These are phyloP conservation scores for Rosa rugosa DNA, from an alignment of 306 rosid genomes.

Conservation along the genomic window DNA sequence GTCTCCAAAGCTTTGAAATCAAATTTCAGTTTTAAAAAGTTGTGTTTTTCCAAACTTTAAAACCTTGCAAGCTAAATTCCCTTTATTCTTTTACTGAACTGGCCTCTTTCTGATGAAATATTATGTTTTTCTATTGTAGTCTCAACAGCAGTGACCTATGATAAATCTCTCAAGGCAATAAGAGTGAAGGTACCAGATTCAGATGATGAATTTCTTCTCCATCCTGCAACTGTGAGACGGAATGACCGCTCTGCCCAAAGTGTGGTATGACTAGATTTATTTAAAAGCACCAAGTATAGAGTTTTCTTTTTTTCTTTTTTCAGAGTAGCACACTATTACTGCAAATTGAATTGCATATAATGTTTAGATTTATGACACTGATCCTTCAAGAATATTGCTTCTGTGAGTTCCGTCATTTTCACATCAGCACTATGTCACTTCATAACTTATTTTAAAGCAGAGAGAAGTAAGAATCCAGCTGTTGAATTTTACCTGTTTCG, in stretches of 20 bases:
- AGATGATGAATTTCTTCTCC: slow-evolving; percentile 85
- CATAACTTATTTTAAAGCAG: slow-evolving; percentile 2
- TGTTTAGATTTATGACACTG: slow-evolving; percentile 6
- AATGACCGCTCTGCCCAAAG: slow-evolving; percentile 98
- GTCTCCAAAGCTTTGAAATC: neutral
- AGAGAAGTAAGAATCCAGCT: slow-evolving; percentile 13
- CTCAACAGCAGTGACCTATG: slow-evolving; percentile 92
- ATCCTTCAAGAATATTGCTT: slow-evolving; percentile 5
- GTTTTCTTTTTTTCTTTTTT: neutral
- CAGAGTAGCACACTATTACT: neutral
- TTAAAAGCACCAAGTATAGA: slow-evolving; percentile 2
- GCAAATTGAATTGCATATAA: neutral
- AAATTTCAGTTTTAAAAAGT: neutral
- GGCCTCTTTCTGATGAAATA: slow-evolving; percentile 19
- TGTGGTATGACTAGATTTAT: slow-evolving; percentile 62
- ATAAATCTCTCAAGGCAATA: slow-evolving; percentile 78
- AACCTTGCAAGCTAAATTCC: neutral
- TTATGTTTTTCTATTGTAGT: slow-evolving; percentile 43
- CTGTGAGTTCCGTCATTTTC: slow-evolving; percentile 8
- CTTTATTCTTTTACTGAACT: neutral
- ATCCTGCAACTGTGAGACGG: slow-evolving; percentile 96
- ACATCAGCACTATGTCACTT: neutral
- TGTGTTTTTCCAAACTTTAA: neutral
- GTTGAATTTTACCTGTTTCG: slow-evolving; percentile 20
- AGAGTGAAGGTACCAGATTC: slow-evolving; percentile 92